Evolutionary conservation across 73 alveolate genomes (phyloP).

Genomic region (Paramecium sexaurelia): DNA sequence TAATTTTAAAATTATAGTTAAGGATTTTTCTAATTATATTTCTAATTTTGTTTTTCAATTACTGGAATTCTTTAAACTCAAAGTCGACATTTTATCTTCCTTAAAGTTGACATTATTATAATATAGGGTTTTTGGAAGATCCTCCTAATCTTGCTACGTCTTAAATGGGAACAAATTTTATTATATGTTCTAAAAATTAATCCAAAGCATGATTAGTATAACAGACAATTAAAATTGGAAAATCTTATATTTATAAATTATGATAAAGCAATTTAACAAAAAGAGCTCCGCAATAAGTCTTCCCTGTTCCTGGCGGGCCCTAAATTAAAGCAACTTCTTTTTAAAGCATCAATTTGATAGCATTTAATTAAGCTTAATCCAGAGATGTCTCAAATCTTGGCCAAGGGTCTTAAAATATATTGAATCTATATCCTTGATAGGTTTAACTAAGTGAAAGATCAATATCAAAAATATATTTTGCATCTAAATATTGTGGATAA

Average conservation of each 20-base stretch:
- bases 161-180: neutral
- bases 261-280: constrained; percentile 70
- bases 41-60: neutral
- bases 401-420: neutral
- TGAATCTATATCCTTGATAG: neutral
- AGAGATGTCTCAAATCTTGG: neutral
- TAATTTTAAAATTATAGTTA: neutral
- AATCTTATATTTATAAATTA: constrained; percentile 18
- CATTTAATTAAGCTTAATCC: constrained; percentile 75
- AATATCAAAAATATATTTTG: neutral
- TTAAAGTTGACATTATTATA: neutral
- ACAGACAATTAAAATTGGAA: constrained; percentile 41
- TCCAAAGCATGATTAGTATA: constrained; percentile 64
- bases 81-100: neutral
- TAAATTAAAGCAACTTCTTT: constrained; percentile 80
- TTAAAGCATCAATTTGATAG: constrained; percentile 72
- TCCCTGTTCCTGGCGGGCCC: constrained; percentile 98
- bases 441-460: neutral
- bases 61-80: neutral
- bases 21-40: neutral
- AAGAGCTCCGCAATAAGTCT: constrained; percentile 85
- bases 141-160: constrained; percentile 86
- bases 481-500: neutral
- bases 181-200: constrained; percentile 55
- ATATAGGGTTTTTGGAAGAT: constrained; percentile 72